These are phyloP conservation scores for Phytophthora multivora DNA, from an alignment of 352 stramenopile species.

Conservation along the genomic window DNA sequence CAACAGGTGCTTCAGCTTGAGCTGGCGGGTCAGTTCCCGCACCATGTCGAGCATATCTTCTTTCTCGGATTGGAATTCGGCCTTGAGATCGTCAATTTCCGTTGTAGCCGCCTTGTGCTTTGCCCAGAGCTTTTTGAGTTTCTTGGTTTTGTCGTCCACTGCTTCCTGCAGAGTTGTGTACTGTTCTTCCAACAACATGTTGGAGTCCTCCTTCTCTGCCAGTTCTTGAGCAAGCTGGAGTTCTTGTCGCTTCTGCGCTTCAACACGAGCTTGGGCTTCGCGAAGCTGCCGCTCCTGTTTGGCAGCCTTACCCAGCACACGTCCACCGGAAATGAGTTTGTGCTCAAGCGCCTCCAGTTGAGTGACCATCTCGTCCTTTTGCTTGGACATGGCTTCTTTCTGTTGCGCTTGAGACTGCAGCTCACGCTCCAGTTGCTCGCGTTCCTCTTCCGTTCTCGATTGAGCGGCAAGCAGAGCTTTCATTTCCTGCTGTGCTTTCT, in stretches of 20 bases:
- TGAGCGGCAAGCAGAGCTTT: slow-evolving; percentile 86
- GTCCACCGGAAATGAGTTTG: slow-evolving; percentile 91
- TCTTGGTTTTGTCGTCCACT: slow-evolving; percentile 94
- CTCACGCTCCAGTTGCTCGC: slow-evolving; percentile 81
- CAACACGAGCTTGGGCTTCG: slow-evolving; percentile 89
- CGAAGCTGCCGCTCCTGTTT: slow-evolving; percentile 94
- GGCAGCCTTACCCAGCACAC: slow-evolving; percentile 93
- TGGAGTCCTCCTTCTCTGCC: slow-evolving; percentile 93
- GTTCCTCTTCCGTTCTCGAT: slow-evolving; percentile 89
- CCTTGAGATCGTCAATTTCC: slow-evolving; percentile 93
- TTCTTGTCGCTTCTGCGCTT: slow-evolving; percentile 83
- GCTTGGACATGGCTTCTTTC: slow-evolving; percentile 76
- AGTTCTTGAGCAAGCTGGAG: slow-evolving; percentile 89
- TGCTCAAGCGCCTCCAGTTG: slow-evolving; percentile 79
- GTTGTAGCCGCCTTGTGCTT: slow-evolving; percentile 92
- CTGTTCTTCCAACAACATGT: slow-evolving; percentile 92
- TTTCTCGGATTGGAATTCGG: slow-evolving; percentile 94
- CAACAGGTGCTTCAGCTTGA: slow-evolving; percentile 96
- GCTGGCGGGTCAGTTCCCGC: slow-evolving; percentile 91
- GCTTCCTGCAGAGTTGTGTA: slow-evolving; percentile 91
- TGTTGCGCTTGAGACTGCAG: slow-evolving; percentile 87
- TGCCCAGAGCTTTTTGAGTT: slow-evolving; percentile 95
- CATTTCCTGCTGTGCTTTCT: slow-evolving; percentile 76
- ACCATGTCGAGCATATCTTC: slow-evolving; percentile 96
- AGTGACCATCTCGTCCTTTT: slow-evolving; percentile 93